phyloP scores from a whole-genome alignment of 2,329 filamentous ascomycete genomes.

The Chaetomiaceae sp. region DNA sequence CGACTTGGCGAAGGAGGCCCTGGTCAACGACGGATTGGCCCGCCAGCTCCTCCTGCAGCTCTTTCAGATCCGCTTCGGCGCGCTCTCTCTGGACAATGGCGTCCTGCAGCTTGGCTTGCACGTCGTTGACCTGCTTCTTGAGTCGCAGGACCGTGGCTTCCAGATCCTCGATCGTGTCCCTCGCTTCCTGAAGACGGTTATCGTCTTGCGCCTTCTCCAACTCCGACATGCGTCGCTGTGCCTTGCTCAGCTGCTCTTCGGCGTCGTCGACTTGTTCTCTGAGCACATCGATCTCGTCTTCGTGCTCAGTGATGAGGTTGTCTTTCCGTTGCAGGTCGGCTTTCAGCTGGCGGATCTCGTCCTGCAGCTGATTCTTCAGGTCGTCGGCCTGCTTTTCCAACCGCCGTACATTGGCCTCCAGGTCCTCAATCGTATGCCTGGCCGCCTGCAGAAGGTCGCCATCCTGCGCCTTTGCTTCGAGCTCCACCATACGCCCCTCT shows the following conservation, averaged over 20 bases:
- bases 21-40: slow-evolving; percentile 74
- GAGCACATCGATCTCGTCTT: no score
- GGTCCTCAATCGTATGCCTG: slow-evolving; percentile 51
- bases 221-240: slow-evolving; percentile 42
- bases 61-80: slow-evolving; percentile 54
- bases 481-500: slow-evolving; percentile 53
- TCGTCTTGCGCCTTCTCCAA: slow-evolving; percentile 47
- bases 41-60: slow-evolving; percentile 69
- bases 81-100: slow-evolving; percentile 49
- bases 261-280: slow-evolving; percentile 46
- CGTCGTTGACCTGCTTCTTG: slow-evolving; percentile 48
- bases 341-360: no score
- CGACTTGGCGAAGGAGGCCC: slow-evolving; percentile 66
- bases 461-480: slow-evolving; percentile 50
- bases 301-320: no score
- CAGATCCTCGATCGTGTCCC: slow-evolving; percentile 53
- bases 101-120: slow-evolving; percentile 48
- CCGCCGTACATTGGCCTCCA: slow-evolving; percentile 49
- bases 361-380: slow-evolving; percentile 47
- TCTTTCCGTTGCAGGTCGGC: no score
- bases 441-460: slow-evolving; percentile 50
- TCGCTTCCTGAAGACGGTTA: slow-evolving; percentile 50
- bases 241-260: slow-evolving; percentile 37
- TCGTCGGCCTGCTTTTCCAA: slow-evolving; percentile 51
- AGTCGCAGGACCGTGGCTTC: slow-evolving; percentile 49